Base-by-base conservation (phyloP, 2,329 filamentous ascomycete species). In the Hawksworthiomyces lignivorus region DNA sequence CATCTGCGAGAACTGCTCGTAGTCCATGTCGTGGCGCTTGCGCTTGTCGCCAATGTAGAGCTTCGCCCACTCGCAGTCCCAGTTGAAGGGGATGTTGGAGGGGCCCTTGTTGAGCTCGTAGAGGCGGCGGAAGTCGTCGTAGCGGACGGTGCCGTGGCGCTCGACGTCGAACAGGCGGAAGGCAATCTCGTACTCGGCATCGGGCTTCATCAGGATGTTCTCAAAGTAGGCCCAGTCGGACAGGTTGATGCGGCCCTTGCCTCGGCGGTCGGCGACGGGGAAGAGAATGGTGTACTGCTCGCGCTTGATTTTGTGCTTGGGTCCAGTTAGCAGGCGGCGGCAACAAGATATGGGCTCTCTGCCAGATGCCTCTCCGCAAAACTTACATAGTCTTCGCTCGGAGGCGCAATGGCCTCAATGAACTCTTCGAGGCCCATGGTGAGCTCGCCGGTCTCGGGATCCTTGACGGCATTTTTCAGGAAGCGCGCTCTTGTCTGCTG, bases 131-230 rank as follows among this genome's bases (percentile, higher is more conserved):
- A 98, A 89, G 55, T 88, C 80, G 29, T 94, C 84, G 58, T 90
- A 95, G 61, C 89, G 90, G 57, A 98, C 87, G 36, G 76, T 76
- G 47, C 92, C 92, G 17, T 80, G 84, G 48, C 85, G 78, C 39
- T 90, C 81, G 54, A 87, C 75, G 59, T 97, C 90, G 65, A 98
- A 98, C 42, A 98, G 76, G 55, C 92, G 86, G 69, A 97, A 98
- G 14, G 92, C 90, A 55, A 98, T 95, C 64, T 97, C 89, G 67
- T 98, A 98, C 68, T 98, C 92, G 62, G 92, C 92, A 59, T 97
- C 92, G 48, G 92, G 85, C 67, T 96, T 97, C 53, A 75, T 74
- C 45, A 98, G 80, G 49, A 98, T 77, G 69, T 94, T 94, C 68
- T 96, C 87, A 64, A 97, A 98, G 50, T 84, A 83, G 35, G 77